Conservation (phyloP, 148 eudicot species). For the Fallopia convolvulus region DNA sequence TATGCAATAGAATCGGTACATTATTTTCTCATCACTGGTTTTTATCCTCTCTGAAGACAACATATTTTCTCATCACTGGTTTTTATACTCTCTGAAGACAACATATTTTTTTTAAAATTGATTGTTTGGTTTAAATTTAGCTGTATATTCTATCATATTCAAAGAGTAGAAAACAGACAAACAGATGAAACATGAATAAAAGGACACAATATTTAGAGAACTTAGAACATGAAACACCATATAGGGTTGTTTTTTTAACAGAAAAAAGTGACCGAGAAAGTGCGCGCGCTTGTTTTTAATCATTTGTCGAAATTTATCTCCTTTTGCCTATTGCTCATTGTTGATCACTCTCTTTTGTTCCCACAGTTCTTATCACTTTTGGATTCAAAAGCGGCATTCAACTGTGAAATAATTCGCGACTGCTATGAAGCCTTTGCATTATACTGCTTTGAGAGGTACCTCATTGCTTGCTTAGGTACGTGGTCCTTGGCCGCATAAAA, state of each 20-base stretch:
- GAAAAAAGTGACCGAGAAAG: background rate
- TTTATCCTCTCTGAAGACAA: background rate
- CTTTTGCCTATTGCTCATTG: background rate
- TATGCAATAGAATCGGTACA: constrained; percentile 96
- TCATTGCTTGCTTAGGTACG: constrained; percentile 95
- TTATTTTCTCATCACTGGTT: background rate
- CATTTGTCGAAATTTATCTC: background rate
- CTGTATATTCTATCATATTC: background rate
- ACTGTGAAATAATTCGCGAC: constrained; percentile 84
- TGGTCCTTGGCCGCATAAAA: background rate
- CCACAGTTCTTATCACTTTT: constrained; percentile 69
- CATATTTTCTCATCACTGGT: background rate
- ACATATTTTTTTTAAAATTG: background rate
- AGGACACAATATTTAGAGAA: background rate
- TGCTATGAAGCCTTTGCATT: constrained; percentile 99
- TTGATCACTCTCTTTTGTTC: constrained; percentile 5
- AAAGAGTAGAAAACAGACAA: background rate
- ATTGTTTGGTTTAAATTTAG: background rate
- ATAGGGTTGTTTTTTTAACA: background rate
- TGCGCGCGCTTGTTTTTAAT: background rate
- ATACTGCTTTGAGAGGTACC: constrained; percentile 98
- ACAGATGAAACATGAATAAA: background rate
- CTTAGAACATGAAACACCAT: background rate
- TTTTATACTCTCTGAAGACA: background rate
- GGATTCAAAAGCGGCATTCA: constrained; percentile 83